Base-by-base conservation (phyloP, 768 basidiomycete genomes). In the Jaapia argillacea region DNA sequence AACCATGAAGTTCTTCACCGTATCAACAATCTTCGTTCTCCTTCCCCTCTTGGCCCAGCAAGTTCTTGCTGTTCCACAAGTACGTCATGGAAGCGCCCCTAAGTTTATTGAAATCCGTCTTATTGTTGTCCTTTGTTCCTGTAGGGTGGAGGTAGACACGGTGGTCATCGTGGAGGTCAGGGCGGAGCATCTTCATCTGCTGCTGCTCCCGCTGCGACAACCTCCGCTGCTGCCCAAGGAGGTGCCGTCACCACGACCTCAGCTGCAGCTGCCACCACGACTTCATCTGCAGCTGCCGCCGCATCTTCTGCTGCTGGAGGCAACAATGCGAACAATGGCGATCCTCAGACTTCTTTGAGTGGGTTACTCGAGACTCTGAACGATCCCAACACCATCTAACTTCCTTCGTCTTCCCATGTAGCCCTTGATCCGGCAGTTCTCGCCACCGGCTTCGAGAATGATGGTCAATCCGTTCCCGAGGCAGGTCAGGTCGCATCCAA, bases 1-100 rank as follows among this genome's bases (percentile, higher is more conserved):
- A 65, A 53, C 51, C 50, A 79, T 79, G 76, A 76, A 70, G 65
- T 68, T 72, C 60, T 62, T 68, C 33, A 57, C 67, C 45, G 47
- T 70, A 45, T 60, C 67, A 13, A 45, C 66, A 36, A 54, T 71
- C 49, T 49, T 69, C 46, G 50, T 70, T 45, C 54, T 69, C 35
- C 63, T 73, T 38, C 55, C 71, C 37, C 46, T 67, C 40, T 53
- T 63, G 48, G 53, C 51, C 16, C 51, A 65, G 43, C 53, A 57
- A 35, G 70, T 62, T 38, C 6, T 26, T 24, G 55, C 58, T 14
- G 31, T 52, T 40, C 57, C 57, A 22, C 42, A 53, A 39, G 55
- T 56, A 38, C 20, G 7, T 21, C 10, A 21, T 38, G 28, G 28
- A 33, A 16, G 28, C 28, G 28, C 28, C 28, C 28, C 16, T 16